Evolutionary conservation across 73 alveolate species (phyloP), one percentile per base, ranked within the genome.

Genomic region (Uronychia setigera): DNA sequence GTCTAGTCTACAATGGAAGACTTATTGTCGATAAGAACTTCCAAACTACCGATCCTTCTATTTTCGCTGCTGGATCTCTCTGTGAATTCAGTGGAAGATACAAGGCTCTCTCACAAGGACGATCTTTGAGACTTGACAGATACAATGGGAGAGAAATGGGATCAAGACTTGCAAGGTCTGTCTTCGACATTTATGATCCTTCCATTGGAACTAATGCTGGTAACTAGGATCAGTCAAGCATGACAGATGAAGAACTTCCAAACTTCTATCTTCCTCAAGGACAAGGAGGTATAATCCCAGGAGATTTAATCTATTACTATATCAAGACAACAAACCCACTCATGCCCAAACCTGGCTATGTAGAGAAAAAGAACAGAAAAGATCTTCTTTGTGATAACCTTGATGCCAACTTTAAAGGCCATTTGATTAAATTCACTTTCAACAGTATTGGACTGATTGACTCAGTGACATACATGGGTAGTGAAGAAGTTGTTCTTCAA

Each of bases 131-230:
- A 78, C 82, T 98, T 92, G 99, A 98, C 88, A 89, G 99, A 74
- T 98, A 98, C 87, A 98, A 98, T 87, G 99, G 99, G 1, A 93
- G 99, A 86, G 99, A 98, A 87, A 93, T 98, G 82, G 99, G 99
- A 26, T 91, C 95, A 57, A 96, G 98, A 87, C 89, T 98, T 77
- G 98, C 99, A 5, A 97, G 97, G 92, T 94, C 97, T 74, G 96
- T 98, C n/a, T 91, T 97, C 76, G 98, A 94, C 78, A 95, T 96
- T 85, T 92, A 94, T 34, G 99, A 97, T 80, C 91, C 98, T 35
- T 94, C 92, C 79, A 80, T 93, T 58, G 86, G 86, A 82, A 93
- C 92, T 25, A 89, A 80, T 78, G 88, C 96, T 19, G 86, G 93
- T n/a, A 86, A 93, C 60, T 88, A 92, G 88, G 97, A 87, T 57